phyloP scores from a whole-genome alignment of 139 green algal species.

The Tetradesmus lagerheimii region DNA sequence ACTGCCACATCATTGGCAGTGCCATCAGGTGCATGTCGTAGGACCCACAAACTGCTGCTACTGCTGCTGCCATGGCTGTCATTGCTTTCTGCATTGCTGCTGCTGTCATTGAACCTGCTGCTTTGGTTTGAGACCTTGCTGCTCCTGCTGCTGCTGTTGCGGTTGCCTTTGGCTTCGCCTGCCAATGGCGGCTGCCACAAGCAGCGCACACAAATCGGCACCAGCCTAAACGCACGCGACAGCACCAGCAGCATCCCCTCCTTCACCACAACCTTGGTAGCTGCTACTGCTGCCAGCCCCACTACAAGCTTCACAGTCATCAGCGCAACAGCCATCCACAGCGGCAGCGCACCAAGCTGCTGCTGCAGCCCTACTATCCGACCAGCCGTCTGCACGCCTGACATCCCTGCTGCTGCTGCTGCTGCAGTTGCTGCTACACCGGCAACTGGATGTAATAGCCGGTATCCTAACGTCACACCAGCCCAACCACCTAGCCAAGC shows the following conservation, averaged over 20 bases:
- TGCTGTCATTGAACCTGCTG: not conserved
- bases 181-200: constrained; percentile 39
- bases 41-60: not conserved
- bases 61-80: not conserved
- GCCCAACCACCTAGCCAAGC: constrained; percentile 29
- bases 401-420: not conserved
- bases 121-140: not conserved
- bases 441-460: not conserved
- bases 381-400: not conserved
- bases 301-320: not conserved
- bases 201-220: constrained; percentile 7
- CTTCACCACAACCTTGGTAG: not conserved
- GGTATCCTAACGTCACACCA: constrained; percentile 14
- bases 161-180: not conserved
- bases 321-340: not conserved
- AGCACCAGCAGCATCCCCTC: not conserved
- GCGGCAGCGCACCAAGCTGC: not conserved
- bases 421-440: too few relatives aligned
- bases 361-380: not conserved
- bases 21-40: not conserved
- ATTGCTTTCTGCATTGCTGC: too few relatives aligned
- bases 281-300: not conserved
- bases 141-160: not conserved
- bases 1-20: constrained; percentile 4
- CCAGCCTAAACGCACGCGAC: not conserved